Base-by-base conservation (phyloP, 805 yeast species). In the Nakazawaea molendinolei region DNA sequence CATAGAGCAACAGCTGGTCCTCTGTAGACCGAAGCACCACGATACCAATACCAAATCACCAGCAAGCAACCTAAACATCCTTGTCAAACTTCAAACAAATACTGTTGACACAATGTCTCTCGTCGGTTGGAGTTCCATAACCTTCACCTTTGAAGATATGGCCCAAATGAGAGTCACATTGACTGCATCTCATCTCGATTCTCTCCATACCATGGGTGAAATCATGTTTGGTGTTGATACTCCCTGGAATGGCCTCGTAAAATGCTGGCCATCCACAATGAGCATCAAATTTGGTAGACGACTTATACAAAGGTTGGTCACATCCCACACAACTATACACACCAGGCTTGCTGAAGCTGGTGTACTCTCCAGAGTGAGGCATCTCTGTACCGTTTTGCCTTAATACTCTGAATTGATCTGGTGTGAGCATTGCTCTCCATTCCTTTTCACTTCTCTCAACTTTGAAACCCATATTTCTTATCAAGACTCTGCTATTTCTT, bases 191-290 rank as follows among this genome's bases (percentile, higher is more conserved):
- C 79, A 92, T 89, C 55, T 92, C 99, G 9, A 78, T 85, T 43
- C 98, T 69, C 10, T 63, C 65, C 92, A 82, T 87, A 0, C 97
- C 97, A 33, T 62, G 59, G 6, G 79, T 57, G 0, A 39, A 49
- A 56, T 92, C 98, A 14, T 63, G 67, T 40, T 70, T 59, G 9
- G 80, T 65, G 15, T 58, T 67, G 26, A 92, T 69, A 5, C 95
- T 69, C 0, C 87, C 89, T 0, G 95, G 94, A 26, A 85, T 63
- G 1, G 95, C 96, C 40, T 86, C 82, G 56, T 80, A 90, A 58
- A 92, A 92, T 0, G 96, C 89, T 1, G 98, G 98, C 98, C 98
- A 92, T 3, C 98, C 98, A 58, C 98, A 92, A 36, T 86, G 86
- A 9, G 95, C 76, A 40, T 81, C 79, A 50, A 92, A 92, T 57